Conservation (phyloP, 768 basidiomycete species). For the Infundibulicybe gibba region DNA sequence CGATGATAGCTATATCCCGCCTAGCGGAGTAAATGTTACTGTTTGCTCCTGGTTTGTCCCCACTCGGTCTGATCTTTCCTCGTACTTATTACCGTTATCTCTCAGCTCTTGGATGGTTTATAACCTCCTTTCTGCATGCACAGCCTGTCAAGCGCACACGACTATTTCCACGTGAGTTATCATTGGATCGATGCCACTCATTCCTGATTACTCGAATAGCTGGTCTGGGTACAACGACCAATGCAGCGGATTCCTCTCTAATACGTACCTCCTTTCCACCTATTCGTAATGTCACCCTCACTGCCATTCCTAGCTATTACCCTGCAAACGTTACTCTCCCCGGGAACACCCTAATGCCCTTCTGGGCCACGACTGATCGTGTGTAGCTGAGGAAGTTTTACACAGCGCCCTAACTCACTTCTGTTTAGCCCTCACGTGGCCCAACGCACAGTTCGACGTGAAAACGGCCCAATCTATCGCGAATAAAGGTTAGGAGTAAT, state of each 20-base stretch:
- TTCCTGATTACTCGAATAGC: slow-evolving; percentile 8
- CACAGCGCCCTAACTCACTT: slow-evolving; percentile 5
- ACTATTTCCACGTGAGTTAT: slow-evolving; percentile 23
- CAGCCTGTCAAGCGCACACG: slow-evolving; percentile 39
- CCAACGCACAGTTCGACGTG: slow-evolving; percentile 19
- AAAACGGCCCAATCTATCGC: slow-evolving; percentile 24
- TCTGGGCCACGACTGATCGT: slow-evolving; percentile 48
- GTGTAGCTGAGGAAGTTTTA: slow-evolving; percentile 14
- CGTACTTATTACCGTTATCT: neutral
- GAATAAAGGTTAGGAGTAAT: slow-evolving; percentile 16
- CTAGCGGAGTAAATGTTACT: neutral
- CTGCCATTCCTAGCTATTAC: slow-evolving; percentile 28
- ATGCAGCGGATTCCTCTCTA: slow-evolving; percentile 6
- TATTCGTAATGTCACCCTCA: neutral
- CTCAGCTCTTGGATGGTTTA: slow-evolving; percentile 55
- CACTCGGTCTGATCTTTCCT: slow-evolving; percentile 13
- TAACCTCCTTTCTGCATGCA: slow-evolving; percentile 50
- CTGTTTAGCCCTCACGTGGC: slow-evolving; percentile 34
- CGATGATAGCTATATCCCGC: neutral
- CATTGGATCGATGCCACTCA: neutral
- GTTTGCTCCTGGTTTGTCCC: slow-evolving; percentile 8
- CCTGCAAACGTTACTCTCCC: slow-evolving; percentile 32
- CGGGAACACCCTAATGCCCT: slow-evolving; percentile 33
- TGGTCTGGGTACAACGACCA: slow-evolving; percentile 16
- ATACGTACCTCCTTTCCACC: slow-evolving; percentile 8